Conservation (phyloP, 1,139 yeast genomes). For the Pichia sp. region DNA sequence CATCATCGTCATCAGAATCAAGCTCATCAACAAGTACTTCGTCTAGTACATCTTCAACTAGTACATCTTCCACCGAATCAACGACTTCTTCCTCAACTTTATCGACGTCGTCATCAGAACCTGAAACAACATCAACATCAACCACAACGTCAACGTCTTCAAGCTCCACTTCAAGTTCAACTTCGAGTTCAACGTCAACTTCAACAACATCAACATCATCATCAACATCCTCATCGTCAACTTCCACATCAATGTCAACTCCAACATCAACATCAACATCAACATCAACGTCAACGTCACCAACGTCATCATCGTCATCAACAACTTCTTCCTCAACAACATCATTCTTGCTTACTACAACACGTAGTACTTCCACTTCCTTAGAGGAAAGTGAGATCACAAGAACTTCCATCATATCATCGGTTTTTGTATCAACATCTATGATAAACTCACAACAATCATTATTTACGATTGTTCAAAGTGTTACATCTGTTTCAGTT, state of each 20-base stretch:
- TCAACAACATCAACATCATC: conserved; percentile 10
- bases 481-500: conserved; percentile 16
- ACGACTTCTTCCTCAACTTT: conserved; percentile 5
- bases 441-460: conserved; percentile 17
- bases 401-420: conserved; percentile 4
- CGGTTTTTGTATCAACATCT: conserved; percentile 26
- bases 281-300: conserved; percentile 10
- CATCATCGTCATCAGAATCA: not conserved
- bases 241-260: conserved; percentile 14
- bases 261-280: conserved; percentile 16
- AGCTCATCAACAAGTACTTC: not conserved
- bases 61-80: not conserved
- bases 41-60: not conserved
- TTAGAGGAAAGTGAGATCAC: conserved; percentile 6
- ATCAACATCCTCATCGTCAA: conserved; percentile 13
- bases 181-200: conserved; percentile 16
- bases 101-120: conserved; percentile 1
- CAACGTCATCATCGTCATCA: conserved; percentile 15
- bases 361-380: conserved; percentile 22
- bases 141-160: conserved; percentile 11
- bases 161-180: conserved; percentile 10
- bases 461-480: conserved; percentile 19
- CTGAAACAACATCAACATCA: conserved; percentile 13
- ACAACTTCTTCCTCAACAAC: conserved; percentile 20
- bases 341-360: conserved; percentile 17